Evolutionary conservation across 495 filamentous ascomycete species (phyloP), one percentile per base, ranked within the genome.

Genomic region (Recurvomyces mirabilis): DNA sequence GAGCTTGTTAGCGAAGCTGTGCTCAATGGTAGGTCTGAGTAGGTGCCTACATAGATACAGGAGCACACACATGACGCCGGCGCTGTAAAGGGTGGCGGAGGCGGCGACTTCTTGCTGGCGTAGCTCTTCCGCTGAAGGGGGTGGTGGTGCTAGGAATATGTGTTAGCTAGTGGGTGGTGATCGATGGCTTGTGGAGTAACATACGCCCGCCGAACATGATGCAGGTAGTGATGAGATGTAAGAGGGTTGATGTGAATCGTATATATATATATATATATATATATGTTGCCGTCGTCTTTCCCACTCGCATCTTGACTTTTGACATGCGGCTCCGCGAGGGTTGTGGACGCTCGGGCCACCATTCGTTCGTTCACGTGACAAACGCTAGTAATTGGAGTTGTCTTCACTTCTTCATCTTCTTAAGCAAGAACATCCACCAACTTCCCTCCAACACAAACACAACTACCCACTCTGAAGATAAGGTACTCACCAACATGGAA

Each of bases 201-300:
- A 23, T 50, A 58, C 54, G 42, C 12, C 51, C 55, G 49, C 55
- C 55, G 37, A 58, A 58, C 55, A 58, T 58, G 20, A n/a, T 51
- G 29, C 30, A n/a, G n/a, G 14, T 22, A 10, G 5, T 17, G 41
- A 18, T 5, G 17, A 29, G 5, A 19, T 31, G 21, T 5, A 26
- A 15, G 10, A 30, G 26, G 23, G 11, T 18, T 30, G 23, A 10
- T 15, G 4, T 10, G 10, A 15, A 7, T 29, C 7, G 26, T 29
- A n/a, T n/a, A n/a, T 29, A n/a, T n/a, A n/a, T 7, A n/a, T 7
- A n/a, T 7, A 7, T 29, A n/a, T 29, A 7, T n/a, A n/a, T 29
- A n/a, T 29, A 7, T 7, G 7, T 29, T 7, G 26, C 26, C 7
- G n/a, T 29, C 7, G 7, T 29, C 26, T 29, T 29, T n/a, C n/a